phyloP scores from a whole-genome alignment of 768 basidiomycete genomes.

The Trametes elegans region DNA sequence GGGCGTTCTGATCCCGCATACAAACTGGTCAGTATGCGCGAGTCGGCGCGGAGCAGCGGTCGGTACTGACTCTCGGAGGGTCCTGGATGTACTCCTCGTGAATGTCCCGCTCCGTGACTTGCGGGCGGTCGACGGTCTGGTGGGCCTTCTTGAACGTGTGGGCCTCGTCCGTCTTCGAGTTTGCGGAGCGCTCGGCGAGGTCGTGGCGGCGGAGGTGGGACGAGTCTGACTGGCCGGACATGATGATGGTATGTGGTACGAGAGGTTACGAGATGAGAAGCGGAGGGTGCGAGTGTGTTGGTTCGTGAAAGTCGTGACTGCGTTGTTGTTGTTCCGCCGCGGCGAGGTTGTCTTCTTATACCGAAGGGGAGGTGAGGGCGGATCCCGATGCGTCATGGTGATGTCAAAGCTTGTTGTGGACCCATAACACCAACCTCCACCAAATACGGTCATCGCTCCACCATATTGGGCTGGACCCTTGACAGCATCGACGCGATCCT shows the following conservation, averaged over 20 bases:
- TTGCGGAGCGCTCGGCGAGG: constrained; percentile 9
- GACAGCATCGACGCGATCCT: neutral
- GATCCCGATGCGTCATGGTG: constrained; percentile 12
- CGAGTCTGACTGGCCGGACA: too few species aligned
- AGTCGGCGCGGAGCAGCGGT: neutral
- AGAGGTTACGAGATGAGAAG: neutral
- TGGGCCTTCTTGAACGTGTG: constrained; percentile 29
- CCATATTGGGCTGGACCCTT: neutral
- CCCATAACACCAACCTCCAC: neutral
- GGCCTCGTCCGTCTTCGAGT: constrained; percentile 10
- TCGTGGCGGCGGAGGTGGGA: constrained; percentile 10
- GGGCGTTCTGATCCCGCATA: constrained; percentile 17
- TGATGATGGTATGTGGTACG: neutral
- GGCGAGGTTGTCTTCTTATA: neutral
- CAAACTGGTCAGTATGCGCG: neutral
- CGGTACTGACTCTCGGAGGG: constrained; percentile 29
- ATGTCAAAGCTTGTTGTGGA: constrained; percentile 10
- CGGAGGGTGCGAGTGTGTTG: neutral
- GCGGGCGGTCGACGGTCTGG: constrained; percentile 28
- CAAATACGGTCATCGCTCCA: constrained; percentile 8
- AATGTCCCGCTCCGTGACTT: constrained; percentile 31
- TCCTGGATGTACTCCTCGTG: constrained; percentile 34
- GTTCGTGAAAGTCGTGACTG: neutral
- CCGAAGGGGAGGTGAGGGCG: neutral
- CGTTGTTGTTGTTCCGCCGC: neutral